A percentile compares a stretch with the other conserved stretches of the same genome.
phyloP scores from a whole-genome alignment of 2,329 filamentous ascomycete species.

The Paramyrothecium roridum region DNA sequence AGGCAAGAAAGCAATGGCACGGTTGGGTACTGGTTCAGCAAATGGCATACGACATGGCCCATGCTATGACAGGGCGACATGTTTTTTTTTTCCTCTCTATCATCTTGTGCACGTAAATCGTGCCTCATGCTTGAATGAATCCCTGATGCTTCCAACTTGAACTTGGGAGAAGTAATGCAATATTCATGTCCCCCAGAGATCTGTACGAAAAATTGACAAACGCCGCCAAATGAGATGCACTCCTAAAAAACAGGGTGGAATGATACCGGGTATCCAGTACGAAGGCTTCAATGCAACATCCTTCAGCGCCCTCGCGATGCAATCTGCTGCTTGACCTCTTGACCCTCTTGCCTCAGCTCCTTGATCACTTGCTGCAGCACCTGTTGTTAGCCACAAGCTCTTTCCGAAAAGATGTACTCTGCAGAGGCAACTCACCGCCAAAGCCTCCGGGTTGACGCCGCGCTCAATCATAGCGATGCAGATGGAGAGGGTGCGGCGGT shows the following conservation, averaged over 20 bases:
- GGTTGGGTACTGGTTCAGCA: not conserved
- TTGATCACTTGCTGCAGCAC: constrained; percentile 52
- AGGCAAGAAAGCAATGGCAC: constrained; percentile 1
- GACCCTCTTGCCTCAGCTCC: constrained; percentile 55
- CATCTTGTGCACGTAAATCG: too few species aligned
- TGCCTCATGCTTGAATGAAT: too few species aligned
- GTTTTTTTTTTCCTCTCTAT: too few species aligned
- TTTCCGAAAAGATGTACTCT: too few species aligned
- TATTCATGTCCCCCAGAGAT: too few species aligned
- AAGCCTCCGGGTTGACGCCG: constrained; percentile 90
- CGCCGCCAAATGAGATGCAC: too few species aligned
- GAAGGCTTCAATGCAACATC: not conserved
- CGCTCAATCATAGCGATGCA: constrained; percentile 98
- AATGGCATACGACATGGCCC: too few species aligned
- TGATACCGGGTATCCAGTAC: not conserved
- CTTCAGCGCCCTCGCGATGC: constrained; percentile 22
- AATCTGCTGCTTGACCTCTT: constrained; percentile 42
- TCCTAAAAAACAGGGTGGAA: not conserved
- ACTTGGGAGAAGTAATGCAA: too few species aligned
- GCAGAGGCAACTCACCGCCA: constrained; percentile 64
- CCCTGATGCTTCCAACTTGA: too few species aligned
- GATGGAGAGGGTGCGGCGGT: constrained; percentile 85
- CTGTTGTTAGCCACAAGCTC: not conserved
- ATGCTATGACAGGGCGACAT: too few species aligned
- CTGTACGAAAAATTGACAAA: too few species aligned